phyloP scores from a whole-genome alignment of 441 rosid species.

The Pelargonium fulgidum region DNA sequence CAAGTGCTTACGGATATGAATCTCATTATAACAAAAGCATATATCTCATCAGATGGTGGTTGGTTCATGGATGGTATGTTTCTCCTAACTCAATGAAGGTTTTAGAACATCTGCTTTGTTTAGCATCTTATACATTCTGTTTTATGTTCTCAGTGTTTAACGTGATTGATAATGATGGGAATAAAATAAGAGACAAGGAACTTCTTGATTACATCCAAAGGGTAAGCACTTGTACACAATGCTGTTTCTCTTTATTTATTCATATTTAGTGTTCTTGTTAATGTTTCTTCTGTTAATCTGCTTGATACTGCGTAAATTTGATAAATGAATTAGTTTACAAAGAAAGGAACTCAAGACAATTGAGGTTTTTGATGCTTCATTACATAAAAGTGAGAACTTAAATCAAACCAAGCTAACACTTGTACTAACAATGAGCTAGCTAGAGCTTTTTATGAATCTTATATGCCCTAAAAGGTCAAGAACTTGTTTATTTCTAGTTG shows the following conservation, averaged over 20 bases:
- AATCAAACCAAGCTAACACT: too few species aligned
- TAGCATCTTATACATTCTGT: slow-evolving; percentile 7
- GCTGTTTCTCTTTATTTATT: slow-evolving; percentile 4
- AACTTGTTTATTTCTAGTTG: too few species aligned
- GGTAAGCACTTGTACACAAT: slow-evolving; percentile 34
- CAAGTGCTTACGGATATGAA: slow-evolving; percentile 86
- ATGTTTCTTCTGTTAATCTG: neutral
- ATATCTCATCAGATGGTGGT: slow-evolving; percentile 83
- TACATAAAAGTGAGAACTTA: too few species aligned
- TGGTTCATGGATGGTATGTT: slow-evolving; percentile 89
- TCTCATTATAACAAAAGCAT: slow-evolving; percentile 72
- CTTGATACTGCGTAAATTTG: neutral
- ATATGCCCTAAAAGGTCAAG: too few species aligned
- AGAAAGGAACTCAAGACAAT: too few species aligned
- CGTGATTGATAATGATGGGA: slow-evolving; percentile 64
- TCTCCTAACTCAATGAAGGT: slow-evolving; percentile 4
- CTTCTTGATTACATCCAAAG: slow-evolving; percentile 54
- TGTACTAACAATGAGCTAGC: too few species aligned
- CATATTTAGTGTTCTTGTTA: neutral
- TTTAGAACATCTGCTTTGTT: neutral
- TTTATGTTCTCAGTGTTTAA: slow-evolving; percentile 54
- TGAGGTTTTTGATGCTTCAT: too few species aligned
- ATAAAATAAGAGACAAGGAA: slow-evolving; percentile 70
- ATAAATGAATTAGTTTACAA: neutral
- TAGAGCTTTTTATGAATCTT: too few species aligned